Percentiles rank a stretch among this genome's conserved stretches.
Conservation (phyloP, 345 rosid species). For the Cardiospermum halicacabum region DNA sequence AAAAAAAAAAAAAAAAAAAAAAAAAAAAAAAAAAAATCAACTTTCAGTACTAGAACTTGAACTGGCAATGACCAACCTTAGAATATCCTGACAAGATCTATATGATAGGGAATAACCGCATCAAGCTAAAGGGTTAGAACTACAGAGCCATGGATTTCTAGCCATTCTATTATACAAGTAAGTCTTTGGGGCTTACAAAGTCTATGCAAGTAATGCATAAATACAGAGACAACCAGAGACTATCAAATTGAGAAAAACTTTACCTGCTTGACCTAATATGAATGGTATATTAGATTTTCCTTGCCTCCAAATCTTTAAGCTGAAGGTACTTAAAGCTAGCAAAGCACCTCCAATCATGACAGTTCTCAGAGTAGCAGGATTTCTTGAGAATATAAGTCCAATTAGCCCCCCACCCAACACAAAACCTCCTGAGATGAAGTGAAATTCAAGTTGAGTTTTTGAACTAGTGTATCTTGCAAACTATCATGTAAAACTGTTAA, state of each 20-base stretch:
- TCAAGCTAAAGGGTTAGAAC: neutral
- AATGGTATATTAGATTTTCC: conserved; percentile 89
- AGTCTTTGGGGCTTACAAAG: neutral
- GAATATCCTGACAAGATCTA: neutral
- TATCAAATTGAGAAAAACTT: neutral
- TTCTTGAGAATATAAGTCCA: conserved; percentile 71
- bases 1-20: too few relatives aligned
- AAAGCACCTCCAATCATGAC: conserved; percentile 70
- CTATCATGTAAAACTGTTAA: neutral
- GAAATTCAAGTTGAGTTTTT: conserved; percentile 6
- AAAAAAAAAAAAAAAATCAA: too few relatives aligned
- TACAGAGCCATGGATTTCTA: neutral
- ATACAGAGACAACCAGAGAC: neutral
- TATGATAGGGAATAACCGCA: neutral
- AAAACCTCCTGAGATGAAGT: conserved; percentile 50
- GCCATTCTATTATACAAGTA: neutral
- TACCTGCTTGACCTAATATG: conserved; percentile 92
- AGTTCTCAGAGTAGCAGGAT: conserved; percentile 43
- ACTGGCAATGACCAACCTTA: neutral
- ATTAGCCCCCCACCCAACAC: conserved; percentile 65
- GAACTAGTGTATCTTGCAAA: neutral
- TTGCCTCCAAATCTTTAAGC: conserved; percentile 82
- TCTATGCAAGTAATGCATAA: neutral
- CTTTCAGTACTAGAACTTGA: neutral
- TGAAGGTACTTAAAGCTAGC: conserved; percentile 75